Base-by-base conservation (phyloP, 2,329 filamentous ascomycete species). In the Ophioceras dolichostomum region DNA sequence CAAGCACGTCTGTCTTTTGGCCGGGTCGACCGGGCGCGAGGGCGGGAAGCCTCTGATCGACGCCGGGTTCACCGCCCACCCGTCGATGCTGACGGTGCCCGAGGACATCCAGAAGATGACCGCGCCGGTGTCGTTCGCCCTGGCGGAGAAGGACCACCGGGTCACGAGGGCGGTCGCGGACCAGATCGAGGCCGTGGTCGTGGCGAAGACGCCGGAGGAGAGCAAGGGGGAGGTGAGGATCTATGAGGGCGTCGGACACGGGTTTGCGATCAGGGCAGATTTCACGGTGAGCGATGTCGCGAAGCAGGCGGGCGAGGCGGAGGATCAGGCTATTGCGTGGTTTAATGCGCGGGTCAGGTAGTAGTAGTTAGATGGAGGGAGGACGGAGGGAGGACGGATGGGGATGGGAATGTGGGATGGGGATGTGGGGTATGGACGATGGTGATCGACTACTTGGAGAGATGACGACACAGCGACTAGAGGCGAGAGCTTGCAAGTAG, bases 21-120 rank as follows among this genome's bases (percentile, higher is more conserved):
- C 62, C 10, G 59, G 62, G 41, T 43, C 43, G 29, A 45, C 43
- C 21, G 47, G 54, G 5, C 41, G 38, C 22, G 39, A 39, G 3
- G 40, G 39, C 19, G 53, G 45, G 27, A 49, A 49, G 41, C 53
- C 58, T 3, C 57, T 76, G 9, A 52, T 75, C 30, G 64, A 74
- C 43, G 68, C 59, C 6, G 68, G 50, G 7, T 73, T 73, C 46
- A 62, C 64, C 1, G 68, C 62, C 9, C 71, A 76, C 46, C 71
- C 73, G 3, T 68, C 62, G 34, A 45, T 63, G 17, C 42, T 78
- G 18, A 47, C 45, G 0, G 38, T 76, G 3, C 66, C 67, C 0
- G 54, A 40, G 10, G 71, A 76, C 34, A 55, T 70, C 17, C 56
- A 68, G 22, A 58, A 56, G 27, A 50, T 69, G 3, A 50, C 42